Evolutionary conservation across 495 filamentous ascomycete species (phyloP).

Genomic region (Penicillium cinerascens): DNA sequence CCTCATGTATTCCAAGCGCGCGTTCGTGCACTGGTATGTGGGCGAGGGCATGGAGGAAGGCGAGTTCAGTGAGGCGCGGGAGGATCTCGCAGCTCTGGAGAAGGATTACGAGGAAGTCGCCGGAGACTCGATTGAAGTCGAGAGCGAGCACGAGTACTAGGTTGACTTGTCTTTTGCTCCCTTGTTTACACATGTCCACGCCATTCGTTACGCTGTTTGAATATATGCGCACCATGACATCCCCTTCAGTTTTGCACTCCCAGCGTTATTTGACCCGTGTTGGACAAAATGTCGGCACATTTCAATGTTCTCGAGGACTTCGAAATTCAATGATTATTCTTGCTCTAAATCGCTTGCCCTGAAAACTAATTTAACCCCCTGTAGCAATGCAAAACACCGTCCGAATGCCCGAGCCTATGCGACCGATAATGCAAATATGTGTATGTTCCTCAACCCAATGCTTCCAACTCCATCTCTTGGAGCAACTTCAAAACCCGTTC

Average conservation of each 20-base stretch:
- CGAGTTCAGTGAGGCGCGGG: slow-evolving; percentile 86
- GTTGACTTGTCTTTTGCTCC: not conserved
- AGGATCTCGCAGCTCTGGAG: slow-evolving; percentile 84
- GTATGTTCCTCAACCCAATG: slow-evolving; percentile 3
- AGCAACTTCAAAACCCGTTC: slow-evolving; percentile 65
- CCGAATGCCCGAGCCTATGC: slow-evolving; percentile 1
- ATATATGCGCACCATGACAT: slow-evolving; percentile 28
- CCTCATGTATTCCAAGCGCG: slow-evolving; percentile 94
- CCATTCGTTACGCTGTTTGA: slow-evolving; percentile 24
- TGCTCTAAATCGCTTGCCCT: not conserved
- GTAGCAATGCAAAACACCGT: slow-evolving; percentile 5
- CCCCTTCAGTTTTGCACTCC: slow-evolving; percentile 24
- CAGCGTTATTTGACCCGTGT: slow-evolving; percentile 23
- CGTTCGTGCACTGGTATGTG: slow-evolving; percentile 94
- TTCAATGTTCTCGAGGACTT: slow-evolving; percentile 1
- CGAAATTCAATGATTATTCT: slow-evolving; percentile 4
- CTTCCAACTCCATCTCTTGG: slow-evolving; percentile 41
- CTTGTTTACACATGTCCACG: slow-evolving; percentile 11
- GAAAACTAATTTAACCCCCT: not conserved
- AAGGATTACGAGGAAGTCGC: slow-evolving; percentile 94
- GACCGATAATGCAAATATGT: not conserved
- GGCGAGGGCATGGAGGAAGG: slow-evolving; percentile 96
- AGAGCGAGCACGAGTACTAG: slow-evolving; percentile 66
- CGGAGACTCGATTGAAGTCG: slow-evolving; percentile 61
- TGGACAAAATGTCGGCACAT: slow-evolving; percentile 11